Base-by-base conservation (phyloP, 495 filamentous ascomycete genomes). In the Lasiosphaeria miniovina region DNA sequence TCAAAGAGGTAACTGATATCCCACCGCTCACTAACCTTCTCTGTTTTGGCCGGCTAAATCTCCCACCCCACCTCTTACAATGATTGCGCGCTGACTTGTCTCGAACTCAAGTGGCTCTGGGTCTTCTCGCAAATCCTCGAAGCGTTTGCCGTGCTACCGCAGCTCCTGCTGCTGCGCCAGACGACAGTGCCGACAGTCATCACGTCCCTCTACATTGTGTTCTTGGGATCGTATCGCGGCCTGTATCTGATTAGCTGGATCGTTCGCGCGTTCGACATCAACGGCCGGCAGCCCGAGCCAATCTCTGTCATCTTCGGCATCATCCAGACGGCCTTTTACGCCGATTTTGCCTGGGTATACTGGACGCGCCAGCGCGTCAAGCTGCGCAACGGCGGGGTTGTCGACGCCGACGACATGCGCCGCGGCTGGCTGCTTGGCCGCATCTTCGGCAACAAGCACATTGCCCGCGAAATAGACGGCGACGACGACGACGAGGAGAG, bases 261-360 rank as follows among this genome's bases (percentile, higher is more conserved):
- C 61, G 71, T 84, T 17, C 86, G 89, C 4, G 80, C 79, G 48
- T 71, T 86, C 15, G 81, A 84, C 57, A 71, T 72, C 9, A 71
- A 77, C 11, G 83, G 85, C 58, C 68, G 76, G n/a, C 73, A 78
- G 54, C 83, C 84, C 62, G 90, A 94, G 63, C 80, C 82, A n/a
- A 80, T 93, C 36, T 81, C 86, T 9, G 80, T 92, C 59, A 78
- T 94, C 54, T 97, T 95, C 71, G 94, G 93, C 41, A 75, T 96
- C 61, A 77, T 98, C 33, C 95, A 98, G 75, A 97, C 93, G 0
- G 84, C 86, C 2, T 83, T 98, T 54, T 97, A 98, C 70, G 68
- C 92, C 62, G 95, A 98, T 71, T 98, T 98, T 69, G 91, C 89
- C 32, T 97, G 93, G 92, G 91, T 98, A 0, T 98, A 98, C 77